Conservation (phyloP, 176 grass and related monocot genomes). For the Pharus latifolius region DNA sequence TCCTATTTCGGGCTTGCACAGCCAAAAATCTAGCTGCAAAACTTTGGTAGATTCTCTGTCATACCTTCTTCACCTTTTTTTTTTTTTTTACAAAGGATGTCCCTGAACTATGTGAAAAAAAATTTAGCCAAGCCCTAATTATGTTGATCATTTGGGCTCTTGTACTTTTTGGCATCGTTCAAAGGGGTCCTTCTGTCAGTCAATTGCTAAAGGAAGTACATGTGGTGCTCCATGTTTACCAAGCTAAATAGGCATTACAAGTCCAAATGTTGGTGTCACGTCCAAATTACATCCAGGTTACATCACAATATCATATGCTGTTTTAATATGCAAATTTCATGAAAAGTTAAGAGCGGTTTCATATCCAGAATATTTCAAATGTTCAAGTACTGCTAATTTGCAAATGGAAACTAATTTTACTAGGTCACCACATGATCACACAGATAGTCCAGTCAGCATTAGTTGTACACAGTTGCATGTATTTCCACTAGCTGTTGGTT, state of each 20-base stretch:
- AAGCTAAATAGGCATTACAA: background rate
- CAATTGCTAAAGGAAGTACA: background rate
- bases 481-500: too few relatives aligned
- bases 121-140: background rate
- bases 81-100: background rate
- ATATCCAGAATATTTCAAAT: too few relatives aligned
- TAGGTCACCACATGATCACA: too few relatives aligned
- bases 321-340: too few relatives aligned
- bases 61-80: background rate
- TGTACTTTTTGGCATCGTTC: background rate
- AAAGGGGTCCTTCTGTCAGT: background rate
- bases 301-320: background rate
- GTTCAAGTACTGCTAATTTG: too few relatives aligned
- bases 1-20: constrained; percentile 70
- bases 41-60: constrained; percentile 46
- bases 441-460: too few relatives aligned
- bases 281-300: background rate
- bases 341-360: too few relatives aligned
- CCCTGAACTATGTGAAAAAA: background rate
- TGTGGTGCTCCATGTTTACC: background rate
- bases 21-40: constrained; percentile 43
- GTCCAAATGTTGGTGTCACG: background rate
- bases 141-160: background rate
- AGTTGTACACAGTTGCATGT: too few relatives aligned
- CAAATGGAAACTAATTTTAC: too few relatives aligned